phyloP scores from a whole-genome alignment of 257 asterid species.

The Scutellaria minor region DNA sequence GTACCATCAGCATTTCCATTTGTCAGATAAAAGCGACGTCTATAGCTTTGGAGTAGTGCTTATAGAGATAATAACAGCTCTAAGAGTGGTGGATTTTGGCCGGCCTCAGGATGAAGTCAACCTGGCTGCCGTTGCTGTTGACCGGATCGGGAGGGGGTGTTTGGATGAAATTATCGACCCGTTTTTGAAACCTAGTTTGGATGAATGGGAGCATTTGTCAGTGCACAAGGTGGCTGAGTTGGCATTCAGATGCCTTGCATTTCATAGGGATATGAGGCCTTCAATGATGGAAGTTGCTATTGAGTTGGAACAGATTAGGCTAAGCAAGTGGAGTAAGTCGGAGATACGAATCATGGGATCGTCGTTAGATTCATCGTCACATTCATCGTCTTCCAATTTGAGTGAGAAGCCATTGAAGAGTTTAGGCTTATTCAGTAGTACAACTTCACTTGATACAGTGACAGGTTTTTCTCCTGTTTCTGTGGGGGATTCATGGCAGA shows the following conservation, averaged over 20 bases:
- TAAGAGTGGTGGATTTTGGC: constrained; percentile 61
- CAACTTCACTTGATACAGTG: constrained; percentile 38
- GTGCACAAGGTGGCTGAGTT: constrained; percentile 63
- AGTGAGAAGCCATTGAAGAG: constrained; percentile 51
- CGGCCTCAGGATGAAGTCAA: constrained; percentile 62
- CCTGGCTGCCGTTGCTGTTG: constrained; percentile 63
- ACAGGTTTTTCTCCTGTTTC: constrained; percentile 54
- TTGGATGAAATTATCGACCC: constrained; percentile 68
- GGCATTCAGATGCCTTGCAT: constrained; percentile 77
- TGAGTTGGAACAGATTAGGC: constrained; percentile 65
- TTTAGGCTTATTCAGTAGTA: constrained; percentile 36
- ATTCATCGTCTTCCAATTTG: constrained; percentile 36
- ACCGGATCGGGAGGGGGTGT: constrained; percentile 64
- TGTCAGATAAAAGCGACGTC: constrained; percentile 79
- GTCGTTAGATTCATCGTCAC: too few species aligned
- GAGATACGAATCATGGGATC: constrained; percentile 8
- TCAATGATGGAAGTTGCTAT: constrained; percentile 75
- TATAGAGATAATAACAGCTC: constrained; percentile 64
- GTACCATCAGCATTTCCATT: constrained; percentile 70
- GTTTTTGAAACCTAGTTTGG: constrained; percentile 30
- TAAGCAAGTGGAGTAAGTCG: constrained; percentile 47
- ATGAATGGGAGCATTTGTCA: constrained; percentile 47
- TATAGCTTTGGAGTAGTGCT: constrained; percentile 82
- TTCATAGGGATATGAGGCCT: constrained; percentile 77
- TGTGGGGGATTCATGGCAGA: constrained; percentile 56